phyloP scores from a whole-genome alignment of 306 rosid genomes.

The Acmispon strigosus region DNA sequence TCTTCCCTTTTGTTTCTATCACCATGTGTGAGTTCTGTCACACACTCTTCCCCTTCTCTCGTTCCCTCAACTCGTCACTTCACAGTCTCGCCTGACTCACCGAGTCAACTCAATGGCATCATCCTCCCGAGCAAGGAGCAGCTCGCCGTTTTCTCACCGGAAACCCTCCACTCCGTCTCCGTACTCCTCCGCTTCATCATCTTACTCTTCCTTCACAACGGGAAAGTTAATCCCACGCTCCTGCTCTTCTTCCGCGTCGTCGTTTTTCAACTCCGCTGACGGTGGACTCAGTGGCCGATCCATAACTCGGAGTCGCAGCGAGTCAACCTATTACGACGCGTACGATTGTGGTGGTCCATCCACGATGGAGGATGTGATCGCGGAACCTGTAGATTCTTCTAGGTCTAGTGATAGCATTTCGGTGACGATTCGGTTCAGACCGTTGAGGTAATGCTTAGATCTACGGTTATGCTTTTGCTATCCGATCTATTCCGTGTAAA shows the following conservation, averaged over 20 bases:
- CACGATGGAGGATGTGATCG: slow-evolving; percentile 59
- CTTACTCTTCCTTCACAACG: slow-evolving; percentile 62
- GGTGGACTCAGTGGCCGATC: slow-evolving; percentile 65
- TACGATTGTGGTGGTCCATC: slow-evolving; percentile 31
- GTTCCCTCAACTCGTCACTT: neutral
- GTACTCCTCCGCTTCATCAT: slow-evolving; percentile 59
- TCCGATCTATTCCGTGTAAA: slow-evolving; percentile 45
- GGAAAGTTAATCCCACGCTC: slow-evolving; percentile 69
- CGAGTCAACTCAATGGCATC: slow-evolving; percentile 65
- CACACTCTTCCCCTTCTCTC: slow-evolving; percentile 29
- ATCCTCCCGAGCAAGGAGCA: slow-evolving; percentile 79
- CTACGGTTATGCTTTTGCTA: slow-evolving; percentile 28
- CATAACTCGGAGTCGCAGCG: slow-evolving; percentile 52
- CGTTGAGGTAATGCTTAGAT: slow-evolving; percentile 87
- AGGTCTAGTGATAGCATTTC: slow-evolving; percentile 78
- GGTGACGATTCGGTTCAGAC: slow-evolving; percentile 95
- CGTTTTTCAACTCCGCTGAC: slow-evolving; percentile 60
- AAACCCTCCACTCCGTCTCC: slow-evolving; percentile 59
- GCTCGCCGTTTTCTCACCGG: slow-evolving; percentile 86
- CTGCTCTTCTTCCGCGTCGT: slow-evolving; percentile 66
- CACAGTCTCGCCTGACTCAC: slow-evolving; percentile 31
- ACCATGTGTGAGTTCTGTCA: slow-evolving; percentile 88
- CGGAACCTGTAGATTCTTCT: slow-evolving; percentile 48
- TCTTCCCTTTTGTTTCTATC: slow-evolving; percentile 43
- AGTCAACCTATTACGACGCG: slow-evolving; percentile 37